These are phyloP conservation scores for Boletus bicolor DNA, from an alignment of 768 basidiomycete species.

Conservation along the genomic window DNA sequence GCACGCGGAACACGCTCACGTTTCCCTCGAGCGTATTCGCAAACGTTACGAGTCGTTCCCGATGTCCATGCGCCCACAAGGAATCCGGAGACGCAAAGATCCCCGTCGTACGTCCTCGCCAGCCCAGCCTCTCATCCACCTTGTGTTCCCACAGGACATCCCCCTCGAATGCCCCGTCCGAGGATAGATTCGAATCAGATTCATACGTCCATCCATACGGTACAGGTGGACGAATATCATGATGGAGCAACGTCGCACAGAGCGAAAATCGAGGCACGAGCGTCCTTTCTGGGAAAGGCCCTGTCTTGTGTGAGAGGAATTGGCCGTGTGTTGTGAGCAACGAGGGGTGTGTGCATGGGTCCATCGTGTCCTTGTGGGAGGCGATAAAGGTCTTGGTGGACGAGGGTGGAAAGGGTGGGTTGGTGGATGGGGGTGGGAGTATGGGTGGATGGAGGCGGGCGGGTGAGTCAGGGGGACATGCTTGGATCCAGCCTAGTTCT, in stretches of 20 bases:
- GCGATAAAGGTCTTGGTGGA: constrained; percentile 33
- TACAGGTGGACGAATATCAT: constrained; percentile 51
- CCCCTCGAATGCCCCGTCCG: constrained; percentile 31
- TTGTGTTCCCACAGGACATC: constrained; percentile 68
- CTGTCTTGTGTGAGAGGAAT: constrained; percentile 46
- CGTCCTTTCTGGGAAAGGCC: constrained; percentile 41
- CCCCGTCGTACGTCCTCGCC: constrained; percentile 77
- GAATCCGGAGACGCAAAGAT: constrained; percentile 40
- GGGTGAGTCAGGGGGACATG: constrained; percentile 24
- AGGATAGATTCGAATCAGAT: constrained; percentile 13
- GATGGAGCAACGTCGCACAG: constrained; percentile 49
- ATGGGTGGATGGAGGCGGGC: constrained; percentile 31
- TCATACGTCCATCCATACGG: constrained; percentile 49
- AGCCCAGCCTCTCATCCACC: constrained; percentile 56
- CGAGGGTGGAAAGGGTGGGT: neutral
- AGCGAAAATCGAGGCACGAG: constrained; percentile 54
- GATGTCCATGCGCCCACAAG: constrained; percentile 51
- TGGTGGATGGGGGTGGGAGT: constrained; percentile 15
- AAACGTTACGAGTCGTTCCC: constrained; percentile 44
- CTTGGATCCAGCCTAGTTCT: constrained; percentile 22
- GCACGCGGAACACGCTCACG: constrained; percentile 37
- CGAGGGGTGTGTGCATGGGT: constrained; percentile 37
- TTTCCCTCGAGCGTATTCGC: constrained; percentile 42
- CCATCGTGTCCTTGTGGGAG: constrained; percentile 35
- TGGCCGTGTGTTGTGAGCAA: constrained; percentile 45